These are phyloP conservation scores for Rosa rugosa DNA, from an alignment of 306 rosid genomes.

Conservation along the genomic window DNA sequence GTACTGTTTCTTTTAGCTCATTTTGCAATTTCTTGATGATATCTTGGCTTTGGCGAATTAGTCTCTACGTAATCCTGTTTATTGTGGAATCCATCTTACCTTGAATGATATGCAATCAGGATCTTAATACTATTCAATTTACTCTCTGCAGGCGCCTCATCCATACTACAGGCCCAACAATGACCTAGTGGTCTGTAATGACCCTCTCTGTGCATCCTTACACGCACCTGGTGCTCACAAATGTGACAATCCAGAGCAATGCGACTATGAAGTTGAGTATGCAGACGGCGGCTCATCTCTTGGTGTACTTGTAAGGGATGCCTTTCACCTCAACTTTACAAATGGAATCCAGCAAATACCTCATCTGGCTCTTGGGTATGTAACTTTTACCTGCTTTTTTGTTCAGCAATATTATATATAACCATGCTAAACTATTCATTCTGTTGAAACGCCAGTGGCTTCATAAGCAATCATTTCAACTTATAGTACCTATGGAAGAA, in stretches of 20 bases:
- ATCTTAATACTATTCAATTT: conserved; percentile 10
- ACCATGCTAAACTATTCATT: not conserved
- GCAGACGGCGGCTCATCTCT: conserved; percentile 83
- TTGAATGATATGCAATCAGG: not conserved
- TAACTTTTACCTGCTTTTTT: conserved; percentile 22
- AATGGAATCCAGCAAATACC: conserved; percentile 60
- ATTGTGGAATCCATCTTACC: not conserved
- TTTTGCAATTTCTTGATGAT: not conserved
- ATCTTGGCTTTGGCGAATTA: not conserved
- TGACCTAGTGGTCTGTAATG: conserved; percentile 69
- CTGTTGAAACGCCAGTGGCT: not conserved
- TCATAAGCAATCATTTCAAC: not conserved
- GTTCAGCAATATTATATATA: not conserved
- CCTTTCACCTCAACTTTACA: conserved; percentile 60
- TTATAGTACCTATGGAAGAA: not conserved
- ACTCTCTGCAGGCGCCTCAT: conserved; percentile 66
- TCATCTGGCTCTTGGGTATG: conserved; percentile 78
- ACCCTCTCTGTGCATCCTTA: conserved; percentile 68
- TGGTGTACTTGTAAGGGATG: conserved; percentile 77
- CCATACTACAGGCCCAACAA: conserved; percentile 70
- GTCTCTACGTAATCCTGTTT: not conserved
- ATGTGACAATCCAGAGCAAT: conserved; percentile 68
- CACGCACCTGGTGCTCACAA: conserved; percentile 44
- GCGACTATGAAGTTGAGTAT: conserved; percentile 80
- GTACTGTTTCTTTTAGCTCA: not conserved